phyloP scores from a whole-genome alignment of 2,329 filamentous ascomycete genomes.

The Fusarium pilosicola region DNA sequence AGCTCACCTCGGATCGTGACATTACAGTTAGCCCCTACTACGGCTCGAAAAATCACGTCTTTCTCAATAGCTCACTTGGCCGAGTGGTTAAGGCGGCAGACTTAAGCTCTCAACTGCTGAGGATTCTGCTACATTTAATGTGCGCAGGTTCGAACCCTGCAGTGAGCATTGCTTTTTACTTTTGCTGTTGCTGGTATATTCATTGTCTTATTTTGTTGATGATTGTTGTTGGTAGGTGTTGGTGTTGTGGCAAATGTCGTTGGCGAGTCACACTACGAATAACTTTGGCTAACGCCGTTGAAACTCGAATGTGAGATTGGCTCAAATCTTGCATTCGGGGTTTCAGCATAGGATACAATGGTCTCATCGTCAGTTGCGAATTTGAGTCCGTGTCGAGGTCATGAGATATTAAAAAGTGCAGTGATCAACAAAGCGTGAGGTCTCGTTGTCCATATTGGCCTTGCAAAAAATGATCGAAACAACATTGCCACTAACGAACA shows the following conservation, averaged over 20 bases:
- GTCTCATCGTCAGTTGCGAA: not conserved
- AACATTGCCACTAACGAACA: too few relatives aligned
- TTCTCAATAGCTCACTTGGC: conserved; percentile 10
- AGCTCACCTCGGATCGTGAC: not conserved
- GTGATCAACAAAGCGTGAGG: not conserved
- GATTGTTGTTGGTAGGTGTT: not conserved
- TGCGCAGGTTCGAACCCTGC: conserved; percentile 21
- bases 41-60: not conserved
- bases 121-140: conserved; percentile 14
- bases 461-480: not conserved
- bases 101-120: conserved; percentile 7
- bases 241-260: not conserved
- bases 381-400: not conserved
- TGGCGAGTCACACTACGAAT: not conserved
- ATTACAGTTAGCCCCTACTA: rapidly evolving
- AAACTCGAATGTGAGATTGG: not conserved
- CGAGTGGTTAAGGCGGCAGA: conserved; percentile 28
- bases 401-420: not conserved
- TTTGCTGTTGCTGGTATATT: not conserved
- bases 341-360: too few relatives aligned
- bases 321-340: not conserved
- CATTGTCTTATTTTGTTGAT: not conserved
- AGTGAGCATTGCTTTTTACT: not conserved
- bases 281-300: not conserved
- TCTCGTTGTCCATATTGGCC: not conserved